Base-by-base conservation (phyloP, 163 green algal genomes). In the Chloroidium sp. region DNA sequence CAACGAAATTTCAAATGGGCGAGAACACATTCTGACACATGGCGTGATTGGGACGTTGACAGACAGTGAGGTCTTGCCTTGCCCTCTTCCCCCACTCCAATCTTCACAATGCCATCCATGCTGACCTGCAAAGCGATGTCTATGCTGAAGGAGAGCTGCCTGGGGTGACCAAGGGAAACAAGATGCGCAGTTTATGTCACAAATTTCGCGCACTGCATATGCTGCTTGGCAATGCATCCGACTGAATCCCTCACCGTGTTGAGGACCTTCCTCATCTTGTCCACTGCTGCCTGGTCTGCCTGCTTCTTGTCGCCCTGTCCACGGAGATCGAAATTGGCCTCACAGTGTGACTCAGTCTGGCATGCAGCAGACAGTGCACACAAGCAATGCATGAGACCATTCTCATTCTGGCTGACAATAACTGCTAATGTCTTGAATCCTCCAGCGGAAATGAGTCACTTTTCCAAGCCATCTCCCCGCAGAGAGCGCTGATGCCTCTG, bases 61-160 rank as follows among this genome's bases (percentile, higher is more conserved):
- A 36, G 36, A 36, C 36, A 36, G 36, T 36, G 36, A 36, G 64
- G 64, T 6, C 64, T 72, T 72, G 85, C 86, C 85, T 93, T 90
- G 75, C 95, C 92, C 80, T 95, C 94, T 82, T 94, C 91, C 10
- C 92, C 92, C 86, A 97, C 92, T 2, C 93, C 93, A 76, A 97
- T 97, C 13, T 97, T 90, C 8, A 97, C 89, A 10, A 92, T 80
- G 2, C 93, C 93, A 80, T 95, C 87, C 88, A 96, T 95, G 1
- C 36, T 36, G 36, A 36, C 36, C 36, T 36, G 36, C 36, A 36
- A 36, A 36, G 36, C 36, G 36, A 36, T 36, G 36, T 36, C 36
- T 36, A 36, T 36, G 36, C 36, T 36, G 36, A 36, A 36, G 36
- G 36, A 36, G 36, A 36, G 36, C 36, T 36, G 36, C 36, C 36